Percentiles rank a stretch among this genome's conserved stretches.
These are phyloP conservation scores for Catenaria anguillulae DNA, from an alignment of 371 early-diverging fungal genomes.

Conservation along the genomic window DNA sequence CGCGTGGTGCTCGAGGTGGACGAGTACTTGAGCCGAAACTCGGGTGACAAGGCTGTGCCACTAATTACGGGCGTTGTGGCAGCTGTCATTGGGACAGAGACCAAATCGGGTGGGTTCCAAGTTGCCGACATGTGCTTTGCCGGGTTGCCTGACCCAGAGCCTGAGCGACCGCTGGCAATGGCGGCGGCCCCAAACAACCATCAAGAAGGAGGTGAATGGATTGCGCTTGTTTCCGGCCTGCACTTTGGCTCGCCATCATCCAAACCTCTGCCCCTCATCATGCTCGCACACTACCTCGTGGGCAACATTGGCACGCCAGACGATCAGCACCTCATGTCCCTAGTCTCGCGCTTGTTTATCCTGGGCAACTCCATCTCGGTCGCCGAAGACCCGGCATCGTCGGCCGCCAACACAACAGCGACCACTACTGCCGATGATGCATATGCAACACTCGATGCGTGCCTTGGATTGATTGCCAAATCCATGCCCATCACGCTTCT, in stretches of 20 bases:
- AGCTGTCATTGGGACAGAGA: slow-evolving; percentile 62
- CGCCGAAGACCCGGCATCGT: slow-evolving; percentile 19
- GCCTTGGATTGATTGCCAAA: slow-evolving; percentile 10
- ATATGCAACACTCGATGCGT: background rate
- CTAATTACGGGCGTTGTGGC: slow-evolving; percentile 61
- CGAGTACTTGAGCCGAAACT: no score
- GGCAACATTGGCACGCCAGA: slow-evolving; percentile 52
- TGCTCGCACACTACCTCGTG: slow-evolving; percentile 58
- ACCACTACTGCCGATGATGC: slow-evolving; percentile 3
- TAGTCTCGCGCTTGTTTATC: slow-evolving; percentile 48
- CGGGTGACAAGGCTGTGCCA: no score
- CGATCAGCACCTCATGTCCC: slow-evolving; percentile 31
- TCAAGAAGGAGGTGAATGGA: no score
- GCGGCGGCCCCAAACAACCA: slow-evolving; percentile 19
- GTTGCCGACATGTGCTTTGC: slow-evolving; percentile 67
- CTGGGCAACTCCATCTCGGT: slow-evolving; percentile 55
- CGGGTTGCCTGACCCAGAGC: slow-evolving; percentile 19
- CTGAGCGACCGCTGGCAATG: slow-evolving; percentile 5
- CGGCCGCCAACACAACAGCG: no score
- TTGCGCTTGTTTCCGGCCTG: slow-evolving; percentile 73
- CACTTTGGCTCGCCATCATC: slow-evolving; percentile 35
- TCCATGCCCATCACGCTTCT: slow-evolving; percentile 56
- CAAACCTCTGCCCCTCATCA: slow-evolving; percentile 38
- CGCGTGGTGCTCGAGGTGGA: slow-evolving; percentile 53
- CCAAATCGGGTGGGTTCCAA: slow-evolving; percentile 54